A percentile compares a stretch with the other conserved stretches of the same genome.
These are phyloP conservation scores for Atkinsonella texensis DNA, from an alignment of 2,329 filamentous ascomycete species.

Conservation along the genomic window DNA sequence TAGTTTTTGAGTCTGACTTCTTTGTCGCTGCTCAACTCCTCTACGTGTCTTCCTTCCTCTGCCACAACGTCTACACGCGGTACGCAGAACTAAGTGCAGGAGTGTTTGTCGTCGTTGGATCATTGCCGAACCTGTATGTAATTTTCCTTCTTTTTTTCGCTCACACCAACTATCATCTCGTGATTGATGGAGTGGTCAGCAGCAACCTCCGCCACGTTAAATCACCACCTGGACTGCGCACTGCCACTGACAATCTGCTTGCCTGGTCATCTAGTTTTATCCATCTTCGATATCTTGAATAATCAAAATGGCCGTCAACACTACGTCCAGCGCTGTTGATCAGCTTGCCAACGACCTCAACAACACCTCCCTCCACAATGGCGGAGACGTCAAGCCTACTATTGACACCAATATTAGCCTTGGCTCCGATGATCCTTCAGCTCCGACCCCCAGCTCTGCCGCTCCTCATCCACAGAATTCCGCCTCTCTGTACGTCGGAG, in stretches of 20 bases:
- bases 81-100: not conserved
- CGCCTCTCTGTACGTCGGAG: conserved; percentile 95
- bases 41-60: conserved; percentile 2
- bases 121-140: conserved; percentile 3
- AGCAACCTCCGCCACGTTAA: not conserved
- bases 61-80: conserved; percentile 1
- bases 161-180: too few relatives aligned
- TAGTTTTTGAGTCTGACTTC: conserved; percentile 7
- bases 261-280: not conserved
- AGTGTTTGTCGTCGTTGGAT: not conserved
- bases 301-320: conserved; percentile 48
- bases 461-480: conserved; percentile 78
- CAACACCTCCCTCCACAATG: conserved; percentile 57
- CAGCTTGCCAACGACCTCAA: conserved; percentile 70
- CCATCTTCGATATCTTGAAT: conserved; percentile 8
- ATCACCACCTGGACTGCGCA: not conserved
- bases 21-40: conserved; percentile 6
- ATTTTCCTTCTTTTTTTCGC: too few relatives aligned
- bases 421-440: conserved; percentile 46
- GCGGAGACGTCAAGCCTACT: conserved; percentile 53
- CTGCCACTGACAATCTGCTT: conserved; percentile 1
- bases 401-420: conserved; percentile 62
- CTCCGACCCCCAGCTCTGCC: conserved; percentile 61
- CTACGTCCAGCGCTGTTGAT: conserved; percentile 52
- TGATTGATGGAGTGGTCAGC: too few relatives aligned